These are phyloP conservation scores for Lathyrus tuberosus DNA, from an alignment of 306 rosid species.

Conservation along the genomic window DNA sequence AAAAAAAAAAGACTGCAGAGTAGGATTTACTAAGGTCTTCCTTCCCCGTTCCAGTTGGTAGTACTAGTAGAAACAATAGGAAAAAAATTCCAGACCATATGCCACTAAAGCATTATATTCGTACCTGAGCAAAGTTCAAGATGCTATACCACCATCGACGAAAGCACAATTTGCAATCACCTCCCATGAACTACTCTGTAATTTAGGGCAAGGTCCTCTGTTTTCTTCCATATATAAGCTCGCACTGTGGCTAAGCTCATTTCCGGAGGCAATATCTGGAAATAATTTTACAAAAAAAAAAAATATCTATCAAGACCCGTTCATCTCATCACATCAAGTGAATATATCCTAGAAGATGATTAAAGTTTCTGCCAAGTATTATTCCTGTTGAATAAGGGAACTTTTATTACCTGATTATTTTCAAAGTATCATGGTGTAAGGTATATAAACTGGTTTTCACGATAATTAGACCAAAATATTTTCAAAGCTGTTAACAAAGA, in stretches of 20 bases:
- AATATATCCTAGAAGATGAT: slow-evolving; percentile 19
- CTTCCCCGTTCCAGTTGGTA: slow-evolving; percentile 13
- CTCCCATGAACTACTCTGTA: slow-evolving; percentile 85
- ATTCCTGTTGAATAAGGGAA: slow-evolving; percentile 16
- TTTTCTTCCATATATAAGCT: slow-evolving; percentile 92
- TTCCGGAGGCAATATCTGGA: slow-evolving; percentile 81
- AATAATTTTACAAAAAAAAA: background rate
- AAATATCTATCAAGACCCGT: background rate
- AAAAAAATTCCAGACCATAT: background rate
- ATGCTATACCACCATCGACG: slow-evolving; percentile 47
- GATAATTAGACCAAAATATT: slow-evolving; percentile 15
- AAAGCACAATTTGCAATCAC: slow-evolving; percentile 50
- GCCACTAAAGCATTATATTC: slow-evolving; percentile 31
- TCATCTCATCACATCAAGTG: slow-evolving; percentile 31
- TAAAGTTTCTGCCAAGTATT: background rate
- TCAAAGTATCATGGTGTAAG: background rate
- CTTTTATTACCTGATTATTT: background rate
- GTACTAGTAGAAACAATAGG: slow-evolving; percentile 16
- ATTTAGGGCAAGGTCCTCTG: slow-evolving; percentile 84
- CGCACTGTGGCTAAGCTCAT: slow-evolving; percentile 97
- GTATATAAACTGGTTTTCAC: slow-evolving; percentile 19
- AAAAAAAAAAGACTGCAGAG: background rate
- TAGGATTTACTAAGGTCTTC: slow-evolving; percentile 21
- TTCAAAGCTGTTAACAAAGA: slow-evolving; percentile 25
- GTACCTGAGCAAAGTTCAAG: slow-evolving; percentile 52